A percentile compares a stretch with the other conserved stretches of the same genome.
Evolutionary conservation across 1,284 basidiomycete genomes (phyloP).

Genomic region (Leccinum proliferum): DNA sequence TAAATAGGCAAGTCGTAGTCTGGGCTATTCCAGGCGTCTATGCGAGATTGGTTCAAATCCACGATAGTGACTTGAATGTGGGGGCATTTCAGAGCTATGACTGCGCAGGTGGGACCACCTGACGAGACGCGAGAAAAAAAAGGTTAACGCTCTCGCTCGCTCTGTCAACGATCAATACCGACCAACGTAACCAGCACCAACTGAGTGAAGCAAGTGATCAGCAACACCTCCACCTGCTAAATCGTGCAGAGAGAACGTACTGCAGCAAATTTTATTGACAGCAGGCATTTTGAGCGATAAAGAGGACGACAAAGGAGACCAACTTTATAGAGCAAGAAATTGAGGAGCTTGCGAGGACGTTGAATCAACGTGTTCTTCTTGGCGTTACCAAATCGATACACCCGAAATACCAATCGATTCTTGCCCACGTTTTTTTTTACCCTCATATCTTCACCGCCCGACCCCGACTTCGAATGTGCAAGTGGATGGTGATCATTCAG

Average conservation of each 20-base stretch:
- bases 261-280: constrained; percentile 85
- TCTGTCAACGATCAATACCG: constrained; percentile 25
- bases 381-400: neutral
- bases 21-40: constrained; percentile 92
- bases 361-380: neutral
- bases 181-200: constrained; percentile 98
- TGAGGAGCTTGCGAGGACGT: neutral
- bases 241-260: constrained; percentile 45
- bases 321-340: neutral
- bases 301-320: neutral
- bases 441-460: neutral
- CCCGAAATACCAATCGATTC: neutral
- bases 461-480: neutral
- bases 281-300: constrained; percentile 12
- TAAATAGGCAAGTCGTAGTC: constrained; percentile 86
- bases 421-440: neutral
- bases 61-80: constrained; percentile 96
- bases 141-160: constrained; percentile 4
- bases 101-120: constrained; percentile 93
- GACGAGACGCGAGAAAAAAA: constrained; percentile 7
- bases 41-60: constrained; percentile 91
- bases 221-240: neutral
- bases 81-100: constrained; percentile 93
- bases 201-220: constrained; percentile 34
- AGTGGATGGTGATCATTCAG: neutral